Percentiles rank a stretch among this genome's conserved stretches.
Evolutionary conservation across 108 stramenopile species (phyloP).

Genomic region (Parietichytrium sp.): DNA sequence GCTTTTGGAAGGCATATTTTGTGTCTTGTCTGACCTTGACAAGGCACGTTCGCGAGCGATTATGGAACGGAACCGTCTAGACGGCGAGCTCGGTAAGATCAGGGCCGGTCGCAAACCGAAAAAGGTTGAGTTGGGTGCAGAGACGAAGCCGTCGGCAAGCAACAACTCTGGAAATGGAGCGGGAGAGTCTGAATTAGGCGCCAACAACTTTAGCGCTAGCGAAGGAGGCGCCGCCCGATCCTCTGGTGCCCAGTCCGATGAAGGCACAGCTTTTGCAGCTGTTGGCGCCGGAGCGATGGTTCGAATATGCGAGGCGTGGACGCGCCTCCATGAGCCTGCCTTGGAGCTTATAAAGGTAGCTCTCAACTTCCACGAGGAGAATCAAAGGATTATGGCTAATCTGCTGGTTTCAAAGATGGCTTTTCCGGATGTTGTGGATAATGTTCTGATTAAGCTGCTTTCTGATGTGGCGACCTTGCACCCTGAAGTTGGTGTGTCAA

Average conservation of each 20-base stretch:
- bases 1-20: background rate
- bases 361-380: background rate
- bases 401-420: background rate
- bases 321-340: background rate
- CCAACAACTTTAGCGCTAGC: too few relatives aligned
- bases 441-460: background rate
- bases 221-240: too few relatives aligned
- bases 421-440: background rate
- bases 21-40: background rate
- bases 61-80: background rate
- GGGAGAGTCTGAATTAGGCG: too few relatives aligned
- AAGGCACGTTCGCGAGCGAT: background rate
- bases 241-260: too few relatives aligned
- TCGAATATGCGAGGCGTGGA: slow-evolving; percentile 12
- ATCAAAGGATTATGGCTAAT: background rate
- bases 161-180: too few relatives aligned
- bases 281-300: background rate
- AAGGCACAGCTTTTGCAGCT: background rate
- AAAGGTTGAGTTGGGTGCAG: too few relatives aligned
- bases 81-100: background rate
- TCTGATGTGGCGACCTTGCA: background rate
- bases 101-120: too few relatives aligned
- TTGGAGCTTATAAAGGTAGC: background rate
- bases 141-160: too few relatives aligned
- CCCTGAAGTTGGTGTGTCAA: background rate